phyloP scores from a whole-genome alignment of 2,329 filamentous ascomycete species.

The Pseudocercospora crystallina region DNA sequence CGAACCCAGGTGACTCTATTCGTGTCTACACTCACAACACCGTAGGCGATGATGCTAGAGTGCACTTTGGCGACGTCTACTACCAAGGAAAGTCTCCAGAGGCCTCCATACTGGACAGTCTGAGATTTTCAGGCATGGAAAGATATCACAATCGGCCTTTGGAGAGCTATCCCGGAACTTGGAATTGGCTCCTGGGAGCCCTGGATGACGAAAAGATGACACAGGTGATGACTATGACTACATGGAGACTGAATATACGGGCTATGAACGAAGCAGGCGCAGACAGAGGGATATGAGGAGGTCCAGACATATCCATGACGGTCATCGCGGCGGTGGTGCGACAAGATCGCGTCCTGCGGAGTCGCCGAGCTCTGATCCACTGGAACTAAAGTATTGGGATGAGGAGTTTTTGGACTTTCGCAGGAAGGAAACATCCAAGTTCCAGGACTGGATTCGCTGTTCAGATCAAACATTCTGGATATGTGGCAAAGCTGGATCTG shows the following conservation, averaged over 20 bases:
- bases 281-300: too few species aligned
- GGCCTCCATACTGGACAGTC: neutral
- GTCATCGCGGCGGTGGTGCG: too few species aligned
- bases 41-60: neutral
- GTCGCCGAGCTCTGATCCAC: too few species aligned
- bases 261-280: too few species aligned
- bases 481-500: neutral
- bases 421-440: neutral
- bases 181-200: neutral
- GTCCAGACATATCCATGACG: too few species aligned
- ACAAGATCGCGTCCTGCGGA: too few species aligned
- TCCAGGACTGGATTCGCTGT: neutral
- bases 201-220: too few species aligned
- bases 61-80: neutral
- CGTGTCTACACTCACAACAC: neutral
- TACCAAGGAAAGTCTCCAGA: neutral
- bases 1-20: too few species aligned
- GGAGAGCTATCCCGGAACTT: constrained; percentile 2
- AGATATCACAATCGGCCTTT: neutral
- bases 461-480: neutral
- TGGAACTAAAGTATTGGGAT: too few species aligned
- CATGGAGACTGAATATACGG: too few species aligned
- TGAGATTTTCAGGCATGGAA: neutral
- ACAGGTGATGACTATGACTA: too few species aligned
- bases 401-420: too few species aligned